Base-by-base conservation (phyloP, 345 rosid genomes). In the Populus simonii region DNA sequence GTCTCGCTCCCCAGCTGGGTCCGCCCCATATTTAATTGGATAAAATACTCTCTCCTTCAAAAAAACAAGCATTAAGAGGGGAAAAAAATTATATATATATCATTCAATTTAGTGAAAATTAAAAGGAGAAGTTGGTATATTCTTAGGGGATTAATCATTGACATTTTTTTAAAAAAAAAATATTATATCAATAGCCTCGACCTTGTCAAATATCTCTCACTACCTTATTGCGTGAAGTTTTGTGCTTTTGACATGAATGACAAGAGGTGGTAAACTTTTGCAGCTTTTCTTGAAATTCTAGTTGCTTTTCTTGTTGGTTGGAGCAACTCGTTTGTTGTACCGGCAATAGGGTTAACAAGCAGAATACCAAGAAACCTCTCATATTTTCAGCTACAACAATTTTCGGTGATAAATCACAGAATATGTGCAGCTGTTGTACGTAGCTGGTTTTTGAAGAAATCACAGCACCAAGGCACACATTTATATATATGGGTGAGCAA, bases 11-110 rank as follows among this genome's bases (percentile, higher is more conserved):
- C 94, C 96, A 10, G 79, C 81, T 3, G 95, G 94, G 73, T 91
- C 97, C 35, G 95, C 97, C 41, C 97, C 97, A 22, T 90, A 93
- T 39, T 82, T 85, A 41, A 80, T 74, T 23, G 89, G 94, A 72
- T 88, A 86, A n/a, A 89, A 80, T 55, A 89, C 89, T 35, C 86
- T 81, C 74, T 92, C 94, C 23, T 78, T 82, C 89, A 88, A 63
- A 33, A 57, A 57, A 18, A 20, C 8, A 45, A 17, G 25, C 33
- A 12, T 22, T 45, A 43, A 10, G 15, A 10, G 15, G 31, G 2
- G 31, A 29, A 29, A 3, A 31, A 43, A 0, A 33, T 4, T 33
- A 6, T 39, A 18, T 75, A 36, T 49, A 38, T 55, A 27, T 66
- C 53, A 59, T 7, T 43, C 45, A 43, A 43, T 43, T 43, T 10